Evolutionary conservation across 768 basidiomycete genomes (phyloP), one percentile per base, ranked within the genome.

Genomic region (Arthromyces matolae): DNA sequence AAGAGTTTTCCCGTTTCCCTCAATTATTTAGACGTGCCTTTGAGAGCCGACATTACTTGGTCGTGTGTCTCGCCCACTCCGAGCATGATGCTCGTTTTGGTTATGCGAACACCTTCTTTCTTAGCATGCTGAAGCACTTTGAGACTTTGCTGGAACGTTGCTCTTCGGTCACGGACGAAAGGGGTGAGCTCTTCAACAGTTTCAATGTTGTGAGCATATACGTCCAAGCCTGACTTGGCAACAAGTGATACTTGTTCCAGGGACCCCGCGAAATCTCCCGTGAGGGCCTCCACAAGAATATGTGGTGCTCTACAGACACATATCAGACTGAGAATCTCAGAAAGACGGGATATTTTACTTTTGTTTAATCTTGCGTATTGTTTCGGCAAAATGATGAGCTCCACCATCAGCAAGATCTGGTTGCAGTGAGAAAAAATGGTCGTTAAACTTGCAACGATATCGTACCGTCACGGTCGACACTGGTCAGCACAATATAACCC

Each of bases 81-180:
- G 37, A 99, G 81, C 96, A 99, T 99, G 50, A 99, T 86, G 61
- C 94, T 97, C 8, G 93, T 97, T 74, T 99, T 99, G 8, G 96
- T 98, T 47, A 99, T 77, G 38, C 81, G 79, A 2, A 89, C 91
- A 6, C 88, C 91, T 50, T 84, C 77, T 50, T 79, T 78, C 71
- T 95, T 94, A 10, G 92, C 92, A 42, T 83, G 83, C 61, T 87
- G 76, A 1, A 95, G 73, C 3, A 94, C 91, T 54, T 73, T 74
- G 45, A 95, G 69, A 64, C 85, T 93, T 67, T 86, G 89, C 35
- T 87, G 73, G 71, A 94, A 95, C 13, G 84, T 90, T 14, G 96
- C 96, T 42, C 94, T 80, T 19, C 93, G 85, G 65, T 99, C 96
- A 32, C 96, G 89, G 22, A 99, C 96, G 58, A 79, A 93, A 0